Conservation (phyloP, 148 eudicot species). For the Fagopyrum esculentum region DNA sequence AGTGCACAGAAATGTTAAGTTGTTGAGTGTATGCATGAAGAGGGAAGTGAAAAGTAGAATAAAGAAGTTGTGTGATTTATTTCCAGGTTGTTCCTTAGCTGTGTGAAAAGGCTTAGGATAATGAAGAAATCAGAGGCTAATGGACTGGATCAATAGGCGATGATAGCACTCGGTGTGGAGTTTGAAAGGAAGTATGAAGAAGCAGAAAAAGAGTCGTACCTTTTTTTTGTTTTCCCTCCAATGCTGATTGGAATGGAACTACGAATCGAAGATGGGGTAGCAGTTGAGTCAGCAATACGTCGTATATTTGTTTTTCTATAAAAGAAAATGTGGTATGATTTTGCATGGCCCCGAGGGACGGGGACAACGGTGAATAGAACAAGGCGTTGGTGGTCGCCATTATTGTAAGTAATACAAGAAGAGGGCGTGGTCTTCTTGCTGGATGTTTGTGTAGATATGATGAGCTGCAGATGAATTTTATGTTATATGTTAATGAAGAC, state of each 20-base stretch:
- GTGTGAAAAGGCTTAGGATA: constrained; percentile 78
- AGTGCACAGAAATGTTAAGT: not conserved
- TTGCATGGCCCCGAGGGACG: not conserved
- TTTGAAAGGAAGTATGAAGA: constrained; percentile 35
- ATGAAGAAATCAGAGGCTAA: constrained; percentile 88
- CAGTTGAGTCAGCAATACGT: not conserved
- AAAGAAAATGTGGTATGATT: constrained; percentile 15
- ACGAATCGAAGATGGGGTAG: not conserved
- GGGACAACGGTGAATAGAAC: not conserved
- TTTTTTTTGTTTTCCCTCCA: constrained; percentile 9
- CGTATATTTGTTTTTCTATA: constrained; percentile 7
- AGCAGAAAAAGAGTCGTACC: constrained; percentile 37
- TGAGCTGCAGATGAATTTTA: constrained; percentile 26
- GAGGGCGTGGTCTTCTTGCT: not conserved
- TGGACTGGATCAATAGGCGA: constrained; percentile 54
- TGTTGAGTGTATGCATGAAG: not conserved
- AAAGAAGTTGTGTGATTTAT: not conserved
- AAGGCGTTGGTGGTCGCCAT: not conserved
- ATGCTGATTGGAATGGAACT: constrained; percentile 4
- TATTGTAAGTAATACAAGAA: not conserved
- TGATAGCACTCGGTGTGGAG: constrained; percentile 12
- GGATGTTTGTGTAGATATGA: constrained; percentile 23
- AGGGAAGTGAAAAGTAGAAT: not conserved
- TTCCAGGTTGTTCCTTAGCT: constrained; percentile 70
- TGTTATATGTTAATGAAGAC: constrained; percentile 25